A percentile compares a stretch with the other conserved stretches of the same genome.
Evolutionary conservation across 2,329 filamentous ascomycete species (phyloP).

Genomic region (Colletotrichum sp.): DNA sequence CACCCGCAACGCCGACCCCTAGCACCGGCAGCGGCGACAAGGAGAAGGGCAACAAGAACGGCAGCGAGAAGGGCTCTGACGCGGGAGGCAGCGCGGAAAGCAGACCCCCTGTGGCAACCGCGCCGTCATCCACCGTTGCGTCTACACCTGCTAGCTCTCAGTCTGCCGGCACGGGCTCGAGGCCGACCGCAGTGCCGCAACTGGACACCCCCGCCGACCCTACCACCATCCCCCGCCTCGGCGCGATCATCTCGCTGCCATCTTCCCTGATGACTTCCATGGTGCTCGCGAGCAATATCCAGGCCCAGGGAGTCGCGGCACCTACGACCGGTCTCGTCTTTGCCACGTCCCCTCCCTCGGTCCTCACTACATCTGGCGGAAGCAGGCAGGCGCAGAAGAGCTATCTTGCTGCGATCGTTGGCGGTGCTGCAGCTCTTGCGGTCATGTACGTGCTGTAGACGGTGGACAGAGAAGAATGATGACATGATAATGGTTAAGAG

Average conservation of each 20-base stretch:
- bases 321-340: conserved; percentile 5
- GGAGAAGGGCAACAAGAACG: neutral
- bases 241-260: neutral
- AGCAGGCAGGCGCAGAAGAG: neutral
- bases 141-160: neutral
- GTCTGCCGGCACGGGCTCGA: neutral
- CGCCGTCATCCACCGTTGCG: neutral
- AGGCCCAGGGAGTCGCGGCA: neutral
- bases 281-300: conserved; percentile 1
- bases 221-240: neutral
- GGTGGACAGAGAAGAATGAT: neutral
- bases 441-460: neutral
- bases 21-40: neutral
- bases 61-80: neutral
- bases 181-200: neutral
- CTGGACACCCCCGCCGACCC: neutral
- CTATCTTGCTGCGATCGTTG: neutral
- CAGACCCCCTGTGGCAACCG: neutral
- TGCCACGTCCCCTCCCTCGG: neutral
- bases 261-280: conserved; percentile 12
- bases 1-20: neutral
- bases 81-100: neutral
- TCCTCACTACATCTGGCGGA: neutral
- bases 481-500: neutral
- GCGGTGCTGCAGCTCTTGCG: neutral